These are phyloP conservation scores for Gamarada debralockiae DNA, from an alignment of 495 filamentous ascomycete species.

Conservation along the genomic window DNA sequence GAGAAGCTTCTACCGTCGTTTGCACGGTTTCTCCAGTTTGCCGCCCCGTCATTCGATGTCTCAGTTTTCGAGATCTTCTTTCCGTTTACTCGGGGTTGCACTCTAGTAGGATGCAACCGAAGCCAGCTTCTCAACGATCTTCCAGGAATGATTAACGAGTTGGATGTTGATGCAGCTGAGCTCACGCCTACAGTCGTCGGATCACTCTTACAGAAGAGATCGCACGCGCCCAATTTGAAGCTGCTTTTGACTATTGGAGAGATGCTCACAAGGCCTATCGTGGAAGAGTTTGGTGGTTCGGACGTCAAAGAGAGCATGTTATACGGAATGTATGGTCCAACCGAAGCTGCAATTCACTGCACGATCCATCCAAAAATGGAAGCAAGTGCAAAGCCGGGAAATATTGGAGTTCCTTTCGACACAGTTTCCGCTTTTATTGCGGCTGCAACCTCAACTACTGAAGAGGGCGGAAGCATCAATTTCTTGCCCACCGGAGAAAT, in stretches of 20 bases:
- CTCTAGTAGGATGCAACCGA: conserved; percentile 65
- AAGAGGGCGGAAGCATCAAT: conserved; percentile 28
- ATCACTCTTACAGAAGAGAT: conserved; percentile 57
- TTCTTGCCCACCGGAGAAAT: conserved; percentile 61
- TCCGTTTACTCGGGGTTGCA: conserved; percentile 63
- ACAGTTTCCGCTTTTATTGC: conserved; percentile 76
- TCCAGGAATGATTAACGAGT: conserved; percentile 51
- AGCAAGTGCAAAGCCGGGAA: conserved; percentile 46
- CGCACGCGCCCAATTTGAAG: conserved; percentile 55
- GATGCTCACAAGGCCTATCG: conserved; percentile 70
- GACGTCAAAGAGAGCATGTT: conserved; percentile 47
- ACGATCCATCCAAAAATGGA: conserved; percentile 49
- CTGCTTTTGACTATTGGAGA: conserved; percentile 80
- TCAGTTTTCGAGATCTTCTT: conserved; percentile 90
- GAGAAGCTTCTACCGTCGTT: conserved; percentile 69
- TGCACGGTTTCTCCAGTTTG: conserved; percentile 78
- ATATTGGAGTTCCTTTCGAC: conserved; percentile 69
- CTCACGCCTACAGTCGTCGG: conserved; percentile 78
- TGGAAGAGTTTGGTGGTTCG: conserved; percentile 65
- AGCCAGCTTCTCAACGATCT: conserved; percentile 65
- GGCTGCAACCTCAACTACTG: conserved; percentile 25
- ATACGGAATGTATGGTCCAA: conserved; percentile 85
- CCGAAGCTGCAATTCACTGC: conserved; percentile 79
- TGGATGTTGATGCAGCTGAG: conserved; percentile 76
- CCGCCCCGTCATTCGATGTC: conserved; percentile 83